Evolutionary conservation across 106 monocot genomes (phyloP), one percentile per base, ranked within the genome.

Genomic region (Amphibolis antarctica): DNA sequence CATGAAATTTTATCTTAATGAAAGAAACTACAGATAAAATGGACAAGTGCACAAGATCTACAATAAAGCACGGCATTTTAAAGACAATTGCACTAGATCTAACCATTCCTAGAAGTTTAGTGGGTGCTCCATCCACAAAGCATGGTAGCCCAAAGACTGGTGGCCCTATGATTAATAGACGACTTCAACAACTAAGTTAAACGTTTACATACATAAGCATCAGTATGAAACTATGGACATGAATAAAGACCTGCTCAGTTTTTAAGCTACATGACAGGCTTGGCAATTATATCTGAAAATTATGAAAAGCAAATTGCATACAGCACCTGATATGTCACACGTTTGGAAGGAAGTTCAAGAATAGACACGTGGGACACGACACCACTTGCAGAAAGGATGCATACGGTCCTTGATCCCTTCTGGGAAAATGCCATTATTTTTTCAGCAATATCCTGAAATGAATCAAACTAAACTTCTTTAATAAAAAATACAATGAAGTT

Each of bases 401-500:
- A 83, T 0, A 88, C 70, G 18, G 75, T 80, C 55, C 76, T 77
- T 25, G 80, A 80, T 10, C 80, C 83, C 62, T 83, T 80, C 64
- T 83, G 80, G 18, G 83, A 83, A 64, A 88, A 83, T 47, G 80
- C 62, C 72, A 76, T 70, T 59, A 88, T 83, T 62, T 81, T 88
- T 48, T 65, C 44, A 13, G 75, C 63, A 48, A 80, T 80, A 44
- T 87, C 83, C 87, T 86, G 71, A 19, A 49, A 49, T 10, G 3
- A 15, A 19, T 14, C 4, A 49, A 49, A 19, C 3, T 19, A 49
- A 10, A 49, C 17, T 49, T 49, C n/a, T n/a, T n/a, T 17, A 49
- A 10, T 17, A 49, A 19, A 17, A 17, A 4, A 49, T 19, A 49
- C 1, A 3, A 10, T 49, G 49, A 49, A 49, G 17, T 3, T 49